Evolutionary conservation across 768 basidiomycete species (phyloP).

Genomic region (Rhodotorula paludigena): DNA sequence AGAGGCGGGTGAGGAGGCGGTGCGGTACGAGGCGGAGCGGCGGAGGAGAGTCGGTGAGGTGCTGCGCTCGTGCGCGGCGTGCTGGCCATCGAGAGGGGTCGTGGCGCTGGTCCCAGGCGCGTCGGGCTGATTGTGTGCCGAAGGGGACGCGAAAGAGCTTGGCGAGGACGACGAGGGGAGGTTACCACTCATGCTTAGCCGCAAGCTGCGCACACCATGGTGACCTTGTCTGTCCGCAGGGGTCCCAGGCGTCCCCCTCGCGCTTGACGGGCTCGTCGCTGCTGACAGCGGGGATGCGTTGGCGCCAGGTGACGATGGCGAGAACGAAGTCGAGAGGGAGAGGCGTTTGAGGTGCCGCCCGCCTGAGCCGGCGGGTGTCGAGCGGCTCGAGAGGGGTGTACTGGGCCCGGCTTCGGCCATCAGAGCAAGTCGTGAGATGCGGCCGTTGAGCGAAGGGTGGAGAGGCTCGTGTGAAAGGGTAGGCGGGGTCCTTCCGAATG

Average conservation of each 20-base stretch:
- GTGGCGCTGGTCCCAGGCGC: background rate
- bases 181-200: background rate
- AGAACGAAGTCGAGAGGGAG: slow-evolving; percentile 16
- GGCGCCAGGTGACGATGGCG: background rate
- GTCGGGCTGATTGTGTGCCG: background rate
- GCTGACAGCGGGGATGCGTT: background rate
- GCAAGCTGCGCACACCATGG: background rate
- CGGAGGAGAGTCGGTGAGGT: background rate
- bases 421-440: no score
- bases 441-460: no score
- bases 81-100: background rate
- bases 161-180: background rate
- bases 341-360: slow-evolving; percentile 36
- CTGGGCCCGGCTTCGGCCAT: no score
- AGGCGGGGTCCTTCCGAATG: no score
- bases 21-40: slow-evolving; percentile 9
- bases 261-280: background rate
- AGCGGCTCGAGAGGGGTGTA: background rate
- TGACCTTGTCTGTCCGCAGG: background rate
- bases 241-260: background rate
- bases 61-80: background rate
- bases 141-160: background rate
- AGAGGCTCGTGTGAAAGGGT: no score
- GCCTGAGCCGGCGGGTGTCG: background rate
- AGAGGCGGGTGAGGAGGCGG: background rate